Evolutionary conservation across 2,329 filamentous ascomycete genomes (phyloP), one percentile per base, ranked within the genome.

Genomic region (Cordyceps militaris): DNA sequence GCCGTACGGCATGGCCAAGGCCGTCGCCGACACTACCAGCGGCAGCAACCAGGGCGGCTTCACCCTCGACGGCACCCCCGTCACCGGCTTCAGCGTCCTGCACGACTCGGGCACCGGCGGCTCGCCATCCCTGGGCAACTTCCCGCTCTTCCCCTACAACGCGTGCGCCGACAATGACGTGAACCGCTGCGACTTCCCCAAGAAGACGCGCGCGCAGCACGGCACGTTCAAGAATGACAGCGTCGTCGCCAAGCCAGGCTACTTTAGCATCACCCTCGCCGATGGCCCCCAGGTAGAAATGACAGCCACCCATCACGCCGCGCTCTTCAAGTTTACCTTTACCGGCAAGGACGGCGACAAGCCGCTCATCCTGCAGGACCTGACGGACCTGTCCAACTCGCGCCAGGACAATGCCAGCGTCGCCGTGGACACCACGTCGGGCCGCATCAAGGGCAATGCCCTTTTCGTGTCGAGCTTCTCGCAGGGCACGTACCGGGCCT

Each of bases 101-200:
- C 81, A 84, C 65, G 82, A 84, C 64, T 81, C 78, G 2, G 81
- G 81, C 1, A 84, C 80, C 0, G 82, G 82, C 23, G 76, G 76
- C 8, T 70, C 71, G 1, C 82, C 86, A 0, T 89, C 84, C 4
- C 71, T 90, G 16, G 88, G 87, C 14, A 89, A 89, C 65, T 91
- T 91, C 55, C 84, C 88, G 0, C 73, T 91, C 1, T 90, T 91
- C 61, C 78, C 86, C 0, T 86, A 88, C 61, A 72, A 79, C 4
- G 74, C 76, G 42, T 91, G 87, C 61, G 75, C 79, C 0, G 77
- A 74, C 14, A 81, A 87, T 60, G 79, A 84, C 40, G 70, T 90
- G 56, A 75, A 88, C 63, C 73, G 74, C 8, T 89, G 87, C 67
- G 74, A 73, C 13, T 89, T 82, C 64, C 78, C 80, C 11, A 82